Evolutionary conservation across 208 protist species (phyloP), one percentile per base, ranked within the genome.

Genomic region (Vickermania spadyakhi): DNA sequence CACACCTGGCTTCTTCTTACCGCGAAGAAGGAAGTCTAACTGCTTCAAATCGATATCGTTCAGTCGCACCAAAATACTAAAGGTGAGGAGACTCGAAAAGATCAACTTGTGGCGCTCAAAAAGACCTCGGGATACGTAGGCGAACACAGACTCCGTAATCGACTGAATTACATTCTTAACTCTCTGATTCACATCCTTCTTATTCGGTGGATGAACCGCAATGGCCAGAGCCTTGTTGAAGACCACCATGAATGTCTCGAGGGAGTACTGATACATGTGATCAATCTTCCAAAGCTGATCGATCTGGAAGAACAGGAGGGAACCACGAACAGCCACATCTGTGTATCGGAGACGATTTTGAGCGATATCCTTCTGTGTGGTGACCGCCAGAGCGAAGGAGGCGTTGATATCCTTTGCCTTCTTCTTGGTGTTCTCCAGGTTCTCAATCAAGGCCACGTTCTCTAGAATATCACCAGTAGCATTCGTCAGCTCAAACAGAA

Each of bases 41-140:
- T 99, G 93, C 53, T 89, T 88, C 25, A 52, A 25, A 56, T 94
- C 69, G 28, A 99, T 86, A n/a, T 86, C 79, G 27, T 84, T 84
- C 27, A 61, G 62, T 3, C 75, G 74, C 42, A 79, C 66, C 28
- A 98, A 70, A 72, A 99, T 97, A 52, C 77, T 80, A 64, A 99
- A 98, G 42, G 85, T 89, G 11, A 99, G 83, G 60, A 98, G 79
- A 50, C 95, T 92, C 3, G 90, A 92, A 69, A 99, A 99, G 67
- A 99, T 99, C 36, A 99, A 85, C 77, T 99, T 99, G 89, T 99
- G 98, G 28, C 96, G 86, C 80, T 98, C 97, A 68, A 99, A 99
- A 22, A 99, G 81, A 67, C 97, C 97, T 64, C 96, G 92, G n/a
- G 94, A 96, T n/a, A 96, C 93, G 70, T 97, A 98, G 25, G 83